phyloP scores from a whole-genome alignment of 305 asterid species.

The Withania somnifera region DNA sequence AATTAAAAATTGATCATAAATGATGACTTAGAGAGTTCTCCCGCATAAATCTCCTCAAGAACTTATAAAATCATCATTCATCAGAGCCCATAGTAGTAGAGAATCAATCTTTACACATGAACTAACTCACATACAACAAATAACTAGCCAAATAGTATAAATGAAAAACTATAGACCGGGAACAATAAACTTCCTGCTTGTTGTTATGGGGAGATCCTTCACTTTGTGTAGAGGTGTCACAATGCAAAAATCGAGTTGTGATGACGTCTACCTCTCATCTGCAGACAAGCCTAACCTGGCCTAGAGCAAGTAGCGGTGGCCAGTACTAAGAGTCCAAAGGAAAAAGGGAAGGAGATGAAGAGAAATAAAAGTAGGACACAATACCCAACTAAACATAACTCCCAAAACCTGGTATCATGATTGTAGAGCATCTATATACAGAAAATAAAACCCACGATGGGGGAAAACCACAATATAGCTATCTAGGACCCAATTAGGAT shows the following conservation, averaged over 20 bases:
- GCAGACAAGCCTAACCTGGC: no score
- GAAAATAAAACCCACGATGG: no score
- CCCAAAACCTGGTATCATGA: no score
- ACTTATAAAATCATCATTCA: background rate
- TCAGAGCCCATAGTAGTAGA: background rate
- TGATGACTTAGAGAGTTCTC: background rate
- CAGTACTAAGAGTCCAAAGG: no score
- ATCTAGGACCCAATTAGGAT: no score
- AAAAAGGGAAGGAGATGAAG: no score
- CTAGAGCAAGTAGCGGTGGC: no score
- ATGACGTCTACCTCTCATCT: slow-evolving; percentile 86
- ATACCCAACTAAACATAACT: no score
- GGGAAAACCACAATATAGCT: no score
- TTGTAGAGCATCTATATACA: no score
- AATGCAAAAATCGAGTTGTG: no score
- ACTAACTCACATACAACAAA: background rate
- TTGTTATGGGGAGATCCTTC: slow-evolving; percentile 14
- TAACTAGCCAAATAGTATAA: background rate
- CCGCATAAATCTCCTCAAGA: background rate
- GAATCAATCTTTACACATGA: background rate
- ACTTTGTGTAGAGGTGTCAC: slow-evolving; percentile 98
- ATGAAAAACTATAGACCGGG: background rate
- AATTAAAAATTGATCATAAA: background rate
- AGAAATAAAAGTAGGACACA: no score
- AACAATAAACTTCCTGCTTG: background rate